Evolutionary conservation across 1,284 basidiomycete species (phyloP), one percentile per base, ranked within the genome.

Genomic region (Cryptococcus sp.): DNA sequence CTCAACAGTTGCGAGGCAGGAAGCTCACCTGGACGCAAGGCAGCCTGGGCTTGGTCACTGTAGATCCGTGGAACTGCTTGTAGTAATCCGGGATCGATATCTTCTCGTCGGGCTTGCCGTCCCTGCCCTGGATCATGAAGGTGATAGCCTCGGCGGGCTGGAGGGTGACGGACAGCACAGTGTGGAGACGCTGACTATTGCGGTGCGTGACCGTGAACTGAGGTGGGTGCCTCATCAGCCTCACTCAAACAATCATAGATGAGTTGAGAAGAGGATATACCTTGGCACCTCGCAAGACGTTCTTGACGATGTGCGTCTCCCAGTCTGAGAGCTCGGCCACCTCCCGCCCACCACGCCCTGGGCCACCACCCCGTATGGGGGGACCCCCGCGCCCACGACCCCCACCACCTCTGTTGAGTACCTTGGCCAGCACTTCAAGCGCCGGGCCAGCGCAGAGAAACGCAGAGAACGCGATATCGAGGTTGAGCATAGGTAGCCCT

Each of bases 381-480:
- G 46, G 18, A 44, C 42, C 42, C 15, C 57, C 60, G 11, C 54
- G 46, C 20, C 52, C 50, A 35, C 38, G 23, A 45, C 55, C 56
- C 39, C 50, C 48, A 23, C 61, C 58, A 21, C 52, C 57, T 16
- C 47, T 47, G 35, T 50, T 46, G 23, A 75, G 59, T 50, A 75
- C 65, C 23, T 69, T 67, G 42, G 48, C 53, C n/a, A 72, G 62
- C 16, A 77, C 70, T n/a, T 75, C 67, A 38, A 72, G 57, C 9
- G 65, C 59, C 4, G 72, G 71, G 21, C 75, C 75, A 12, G 66
- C 58, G 18, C 63, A 56, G 33, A 75, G 59, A 58, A 77, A 77
- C n/a, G 74, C 74, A 6, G 73, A 74, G 62, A 68, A 75, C 12
- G 69, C 74, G 15, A 70, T 63, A 54, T 76, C 71, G 35, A 76